Evolutionary conservation across 805 yeast genomes (phyloP).

Genomic region (Starmera pachycereana): DNA sequence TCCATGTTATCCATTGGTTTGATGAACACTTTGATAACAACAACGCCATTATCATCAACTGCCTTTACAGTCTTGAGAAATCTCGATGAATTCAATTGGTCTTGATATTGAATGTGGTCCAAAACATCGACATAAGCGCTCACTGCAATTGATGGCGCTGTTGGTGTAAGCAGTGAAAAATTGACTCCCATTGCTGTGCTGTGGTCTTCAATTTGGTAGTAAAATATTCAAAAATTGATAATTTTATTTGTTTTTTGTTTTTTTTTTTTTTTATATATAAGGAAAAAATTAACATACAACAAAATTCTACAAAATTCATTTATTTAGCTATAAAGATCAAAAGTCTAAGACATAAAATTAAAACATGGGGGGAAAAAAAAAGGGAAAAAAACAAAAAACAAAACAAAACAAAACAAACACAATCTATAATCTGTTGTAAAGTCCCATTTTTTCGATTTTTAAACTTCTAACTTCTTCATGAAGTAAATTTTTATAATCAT

Average conservation of each 20-base stretch:
- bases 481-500: conserved; percentile 37
- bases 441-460: conserved; percentile 23
- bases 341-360: no score
- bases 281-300: no score
- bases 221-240: no score
- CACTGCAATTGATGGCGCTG: conserved; percentile 85
- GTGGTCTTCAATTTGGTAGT: no score
- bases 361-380: no score
- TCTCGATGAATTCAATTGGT: conserved; percentile 69
- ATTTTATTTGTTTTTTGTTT: no score
- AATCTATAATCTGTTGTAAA: background rate
- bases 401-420: background rate
- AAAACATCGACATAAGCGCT: conserved; percentile 83
- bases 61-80: conserved; percentile 83
- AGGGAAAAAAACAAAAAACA: no score
- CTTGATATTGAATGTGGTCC: conserved; percentile 62
- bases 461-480: conserved; percentile 44
- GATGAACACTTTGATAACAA: conserved; percentile 72
- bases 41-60: conserved; percentile 58
- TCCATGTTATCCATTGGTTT: conserved; percentile 43
- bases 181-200: conserved; percentile 89
- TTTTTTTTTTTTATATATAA: no score
- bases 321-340: no score
- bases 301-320: no score
- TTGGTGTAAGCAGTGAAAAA: conserved; percentile 76